Evolutionary conservation across 2,329 filamentous ascomycete species (phyloP).

Genomic region (Fusarium circinatum): DNA sequence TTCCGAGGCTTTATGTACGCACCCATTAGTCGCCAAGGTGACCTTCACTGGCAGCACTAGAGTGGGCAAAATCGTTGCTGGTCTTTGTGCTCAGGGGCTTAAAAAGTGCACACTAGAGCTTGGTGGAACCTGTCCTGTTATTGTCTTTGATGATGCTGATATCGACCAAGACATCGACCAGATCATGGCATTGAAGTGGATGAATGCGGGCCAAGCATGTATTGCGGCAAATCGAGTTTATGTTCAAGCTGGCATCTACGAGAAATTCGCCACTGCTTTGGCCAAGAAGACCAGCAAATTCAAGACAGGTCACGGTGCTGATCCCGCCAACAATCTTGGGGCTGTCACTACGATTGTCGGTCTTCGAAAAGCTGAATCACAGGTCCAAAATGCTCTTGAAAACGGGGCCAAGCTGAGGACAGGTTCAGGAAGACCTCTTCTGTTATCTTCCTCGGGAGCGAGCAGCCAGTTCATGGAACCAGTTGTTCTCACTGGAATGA

Average conservation of each 20-base stretch:
- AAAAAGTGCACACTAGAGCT: conserved; percentile 77
- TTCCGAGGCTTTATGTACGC: conserved; percentile 56
- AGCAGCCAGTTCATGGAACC: neutral
- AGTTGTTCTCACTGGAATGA: neutral
- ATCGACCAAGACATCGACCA: neutral
- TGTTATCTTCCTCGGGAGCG: too few relatives aligned
- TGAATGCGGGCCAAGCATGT: conserved; percentile 72
- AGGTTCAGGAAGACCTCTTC: neutral
- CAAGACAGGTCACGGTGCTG: neutral
- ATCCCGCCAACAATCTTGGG: neutral
- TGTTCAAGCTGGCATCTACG: neutral
- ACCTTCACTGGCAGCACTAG: conserved; percentile 80
- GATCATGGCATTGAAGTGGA: conserved; percentile 64
- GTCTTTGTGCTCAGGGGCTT: conserved; percentile 67
- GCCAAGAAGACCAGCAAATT: neutral
- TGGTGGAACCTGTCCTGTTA: conserved; percentile 74
- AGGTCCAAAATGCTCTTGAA: neutral
- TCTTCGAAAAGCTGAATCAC: neutral
- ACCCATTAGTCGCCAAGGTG: conserved; percentile 56
- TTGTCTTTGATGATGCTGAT: conserved; percentile 75
- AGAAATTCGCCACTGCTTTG: neutral
- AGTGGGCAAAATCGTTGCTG: conserved; percentile 73
- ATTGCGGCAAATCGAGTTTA: neutral
- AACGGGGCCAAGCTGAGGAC: neutral
- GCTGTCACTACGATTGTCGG: neutral